These are phyloP conservation scores for Pichia ethanolica DNA, from an alignment of 805 yeast genomes.

Conservation along the genomic window DNA sequence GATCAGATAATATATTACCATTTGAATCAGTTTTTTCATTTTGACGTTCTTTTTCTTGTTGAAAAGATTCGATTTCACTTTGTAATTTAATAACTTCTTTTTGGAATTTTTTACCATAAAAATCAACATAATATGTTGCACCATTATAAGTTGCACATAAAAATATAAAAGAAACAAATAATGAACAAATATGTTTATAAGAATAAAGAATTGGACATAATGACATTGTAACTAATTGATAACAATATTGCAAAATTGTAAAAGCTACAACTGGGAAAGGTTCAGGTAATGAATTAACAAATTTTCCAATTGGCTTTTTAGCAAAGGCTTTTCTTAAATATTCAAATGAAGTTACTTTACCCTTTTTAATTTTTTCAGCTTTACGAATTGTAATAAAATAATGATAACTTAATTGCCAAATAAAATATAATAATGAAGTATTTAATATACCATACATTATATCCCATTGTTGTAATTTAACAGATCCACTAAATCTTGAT, in stretches of 20 bases:
- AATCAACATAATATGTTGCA: conserved; percentile 89
- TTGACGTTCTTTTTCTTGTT: not conserved
- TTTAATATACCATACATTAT: conserved; percentile 60
- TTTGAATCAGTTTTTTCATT: not conserved
- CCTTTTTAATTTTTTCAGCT: conserved; percentile 75
- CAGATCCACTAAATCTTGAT: conserved; percentile 74
- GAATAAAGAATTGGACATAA: conserved; percentile 85
- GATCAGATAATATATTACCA: not conserved
- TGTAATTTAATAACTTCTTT: conserved; percentile 72
- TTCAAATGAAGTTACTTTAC: conserved; percentile 82
- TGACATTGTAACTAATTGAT: conserved; percentile 81
- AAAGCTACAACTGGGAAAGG: conserved; percentile 84
- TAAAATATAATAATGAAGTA: conserved; percentile 74
- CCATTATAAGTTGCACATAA: conserved; percentile 82
- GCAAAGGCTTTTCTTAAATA: conserved; percentile 69
- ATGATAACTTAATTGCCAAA: conserved; percentile 89
- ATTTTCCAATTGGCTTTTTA: conserved; percentile 56
- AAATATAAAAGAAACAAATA: conserved; percentile 67
- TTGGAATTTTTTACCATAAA: conserved; percentile 83
- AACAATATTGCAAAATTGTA: conserved; percentile 77
- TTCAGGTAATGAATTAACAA: conserved; percentile 77
- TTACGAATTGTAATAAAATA: conserved; percentile 81
- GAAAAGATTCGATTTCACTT: conserved; percentile 46
- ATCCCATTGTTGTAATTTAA: conserved; percentile 62
- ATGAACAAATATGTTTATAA: conserved; percentile 56